A percentile compares a stretch with the other conserved stretches of the same genome.
phyloP scores from a whole-genome alignment of 139 green algal genomes.

The Yamagishiella unicocca region DNA sequence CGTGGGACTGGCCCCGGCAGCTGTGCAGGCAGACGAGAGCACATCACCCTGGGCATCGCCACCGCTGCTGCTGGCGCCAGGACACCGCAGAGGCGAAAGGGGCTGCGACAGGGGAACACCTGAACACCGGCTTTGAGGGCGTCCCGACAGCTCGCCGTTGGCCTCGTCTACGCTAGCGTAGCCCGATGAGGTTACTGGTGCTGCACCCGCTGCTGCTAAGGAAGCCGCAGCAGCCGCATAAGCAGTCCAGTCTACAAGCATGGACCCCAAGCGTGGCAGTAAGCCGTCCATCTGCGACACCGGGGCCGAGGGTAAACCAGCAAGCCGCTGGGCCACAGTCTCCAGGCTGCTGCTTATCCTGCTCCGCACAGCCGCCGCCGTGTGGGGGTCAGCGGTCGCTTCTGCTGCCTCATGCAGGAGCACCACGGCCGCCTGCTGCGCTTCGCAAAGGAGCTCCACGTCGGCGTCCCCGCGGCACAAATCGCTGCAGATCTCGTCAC shows the following conservation, averaged over 20 bases:
- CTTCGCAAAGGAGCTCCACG: not conserved
- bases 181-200: not conserved
- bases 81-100: not conserved
- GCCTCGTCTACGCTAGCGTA: not conserved
- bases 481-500: constrained; percentile 8
- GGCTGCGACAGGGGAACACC: too few species aligned
- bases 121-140: too few species aligned
- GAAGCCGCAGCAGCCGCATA: too few species aligned
- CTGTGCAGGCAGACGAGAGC: not conserved
- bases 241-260: not conserved
- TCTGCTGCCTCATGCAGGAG: not conserved
- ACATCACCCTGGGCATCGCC: not conserved
- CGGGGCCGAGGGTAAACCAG: not conserved
- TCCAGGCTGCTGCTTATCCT: not conserved
- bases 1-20: not conserved
- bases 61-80: not conserved
- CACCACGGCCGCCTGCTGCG: not conserved
- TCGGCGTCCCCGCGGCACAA: not conserved
- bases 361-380: too few species aligned
- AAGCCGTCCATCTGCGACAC: not conserved
- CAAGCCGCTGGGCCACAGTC: not conserved
- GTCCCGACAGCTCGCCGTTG: not conserved
- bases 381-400: not conserved
- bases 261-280: not conserved
- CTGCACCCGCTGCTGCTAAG: not conserved